A percentile compares a stretch with the other conserved stretches of the same genome.
phyloP scores from a whole-genome alignment of 208 protist genomes.

The Trypanosoma theileri region DNA sequence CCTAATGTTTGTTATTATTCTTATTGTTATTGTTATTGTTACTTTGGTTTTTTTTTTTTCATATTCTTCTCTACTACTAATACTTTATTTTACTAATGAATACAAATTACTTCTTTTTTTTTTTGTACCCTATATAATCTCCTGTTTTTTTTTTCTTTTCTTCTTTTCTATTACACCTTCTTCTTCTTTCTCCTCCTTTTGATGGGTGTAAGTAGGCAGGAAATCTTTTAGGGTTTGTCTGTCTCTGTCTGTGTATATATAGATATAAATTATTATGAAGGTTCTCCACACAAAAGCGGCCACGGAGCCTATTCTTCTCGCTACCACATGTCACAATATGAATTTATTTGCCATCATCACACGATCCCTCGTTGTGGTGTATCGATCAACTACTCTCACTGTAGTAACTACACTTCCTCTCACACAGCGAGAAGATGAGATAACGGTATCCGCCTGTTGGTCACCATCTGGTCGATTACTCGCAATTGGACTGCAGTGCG shows the following conservation, averaged over 20 bases:
- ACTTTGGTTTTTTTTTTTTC: too few species aligned
- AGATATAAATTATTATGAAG: conserved; percentile 71
- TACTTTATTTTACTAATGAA: background rate
- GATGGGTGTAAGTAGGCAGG: background rate
- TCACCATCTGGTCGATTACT: conserved; percentile 75
- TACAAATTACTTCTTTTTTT: background rate
- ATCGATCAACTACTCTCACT: conserved; percentile 78
- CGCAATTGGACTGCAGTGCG: conserved; percentile 47
- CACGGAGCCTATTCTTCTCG: conserved; percentile 63
- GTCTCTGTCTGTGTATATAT: too few species aligned
- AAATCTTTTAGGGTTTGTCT: too few species aligned
- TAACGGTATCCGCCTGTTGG: conserved; percentile 41
- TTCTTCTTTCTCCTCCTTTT: background rate
- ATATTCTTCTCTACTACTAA: background rate
- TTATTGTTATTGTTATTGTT: background rate
- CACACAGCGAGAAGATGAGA: conserved; percentile 10
- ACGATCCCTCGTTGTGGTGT: conserved; percentile 46
- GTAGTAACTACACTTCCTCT: conserved; percentile 59
- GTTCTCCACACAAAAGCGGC: conserved; percentile 68
- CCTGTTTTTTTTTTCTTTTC: conserved; percentile 1
- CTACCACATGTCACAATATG: conserved; percentile 73
- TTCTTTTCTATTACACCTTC: too few species aligned
- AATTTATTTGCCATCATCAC: conserved; percentile 81
- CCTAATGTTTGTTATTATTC: background rate
- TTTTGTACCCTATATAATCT: background rate